Evolutionary conservation across 78 protist species (phyloP).

Genomic region (Acrasis kona): DNA sequence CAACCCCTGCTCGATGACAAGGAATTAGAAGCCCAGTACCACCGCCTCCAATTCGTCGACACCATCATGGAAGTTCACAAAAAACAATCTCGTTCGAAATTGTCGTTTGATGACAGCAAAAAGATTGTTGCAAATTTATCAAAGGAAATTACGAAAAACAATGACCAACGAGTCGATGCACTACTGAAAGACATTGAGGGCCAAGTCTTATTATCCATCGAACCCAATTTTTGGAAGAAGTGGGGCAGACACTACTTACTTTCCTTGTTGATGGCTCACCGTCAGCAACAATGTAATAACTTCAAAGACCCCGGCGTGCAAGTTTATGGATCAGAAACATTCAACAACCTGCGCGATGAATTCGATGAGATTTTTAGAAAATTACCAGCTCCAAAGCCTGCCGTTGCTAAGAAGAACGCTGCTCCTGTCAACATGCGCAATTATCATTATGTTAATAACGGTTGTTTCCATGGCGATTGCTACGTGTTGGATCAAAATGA

Average conservation of each 20-base stretch:
- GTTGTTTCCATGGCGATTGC: slow-evolving; percentile 43
- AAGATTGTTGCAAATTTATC: too few species aligned
- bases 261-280: slow-evolving; percentile 39
- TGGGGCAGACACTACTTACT: slow-evolving; percentile 67
- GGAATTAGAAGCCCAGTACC: neutral
- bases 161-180: neutral
- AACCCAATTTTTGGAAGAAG: slow-evolving; percentile 2
- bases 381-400: slow-evolving; percentile 50
- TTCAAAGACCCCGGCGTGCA: slow-evolving; percentile 72
- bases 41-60: neutral
- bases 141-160: neutral
- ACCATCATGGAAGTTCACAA: neutral
- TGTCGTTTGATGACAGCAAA: too few species aligned
- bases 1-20: neutral
- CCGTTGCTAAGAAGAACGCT: neutral
- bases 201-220: slow-evolving; percentile 31
- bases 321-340: slow-evolving; percentile 40
- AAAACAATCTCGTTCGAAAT: too few species aligned
- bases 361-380: slow-evolving; percentile 34
- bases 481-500: slow-evolving; percentile 19
- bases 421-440: slow-evolving; percentile 20
- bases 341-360: slow-evolving; percentile 25
- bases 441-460: slow-evolving; percentile 24
- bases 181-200: slow-evolving; percentile 27
- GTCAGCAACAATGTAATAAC: slow-evolving; percentile 52